Base-by-base conservation (phyloP, 2,329 filamentous ascomycete species). In the Sclerotinia trifoliorum region DNA sequence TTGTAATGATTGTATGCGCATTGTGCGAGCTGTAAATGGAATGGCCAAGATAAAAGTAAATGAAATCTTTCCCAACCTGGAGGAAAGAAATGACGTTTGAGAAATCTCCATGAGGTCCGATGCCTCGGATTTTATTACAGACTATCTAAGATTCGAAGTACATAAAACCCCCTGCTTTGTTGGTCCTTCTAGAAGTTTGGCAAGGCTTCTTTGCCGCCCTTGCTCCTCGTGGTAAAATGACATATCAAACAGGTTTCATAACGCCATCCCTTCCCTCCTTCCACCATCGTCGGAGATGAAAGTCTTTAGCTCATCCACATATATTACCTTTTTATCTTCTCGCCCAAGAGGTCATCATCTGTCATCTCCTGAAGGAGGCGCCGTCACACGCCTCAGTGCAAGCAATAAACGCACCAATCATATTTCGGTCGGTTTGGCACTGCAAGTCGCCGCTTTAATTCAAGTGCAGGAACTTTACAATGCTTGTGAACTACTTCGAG, bases 381-480 rank as follows among this genome's bases (percentile, higher is more conserved):
- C 58, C 32, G 13, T 49, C 2, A 19, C 13, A 49, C 42, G 44
- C 29, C 26, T 62, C 13, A 48, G 32, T 48, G 26, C 11, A 46
- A 29, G 44, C 39, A 17, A 48, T 46, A 8, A 32, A 21, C 21
- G 32, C 11, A 35, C 32, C 54, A 39, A 21, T 42, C 17, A 42
- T 42, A 35, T 49, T 39, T 35, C 11, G 21, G 10, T 35, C 58
- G 19, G 10, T 48, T 35, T 49, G 44, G 44, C 46, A 39, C 58
- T 61, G 58, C 44, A 35, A 35, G 19, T 24, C 21, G 44, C 58
- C 58, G 58, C 44, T 61, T 61, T 61, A 24, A 24, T 35, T 35
- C 10, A 29, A 17, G 5, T 7, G 17, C 5, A 17, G 42, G n/a
- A 60, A 29, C 39, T 60, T 17, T 17, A 42, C 44, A 35, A 44